Evolutionary conservation across 495 filamentous ascomycete genomes (phyloP).

Genomic region (Chaetomidium leptoderma): DNA sequence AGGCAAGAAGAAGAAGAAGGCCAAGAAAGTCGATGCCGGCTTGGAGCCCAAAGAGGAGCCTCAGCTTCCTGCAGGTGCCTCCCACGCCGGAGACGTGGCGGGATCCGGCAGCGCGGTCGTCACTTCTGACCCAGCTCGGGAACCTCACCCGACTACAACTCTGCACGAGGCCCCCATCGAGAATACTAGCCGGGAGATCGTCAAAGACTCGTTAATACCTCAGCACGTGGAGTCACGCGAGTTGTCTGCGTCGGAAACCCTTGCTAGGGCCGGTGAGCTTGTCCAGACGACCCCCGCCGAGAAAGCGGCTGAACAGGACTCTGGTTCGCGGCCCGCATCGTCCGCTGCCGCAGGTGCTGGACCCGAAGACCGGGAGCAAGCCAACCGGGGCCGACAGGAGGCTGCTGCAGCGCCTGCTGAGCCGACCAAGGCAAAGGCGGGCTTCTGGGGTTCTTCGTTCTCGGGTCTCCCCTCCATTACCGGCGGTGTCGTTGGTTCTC

Average conservation of each 20-base stretch:
- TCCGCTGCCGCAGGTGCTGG: slow-evolving; percentile 3
- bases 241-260: slow-evolving; percentile 1
- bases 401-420: slow-evolving; percentile 6
- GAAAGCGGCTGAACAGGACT: neutral
- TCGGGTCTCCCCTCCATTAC: slow-evolving; percentile 20
- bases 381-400: neutral
- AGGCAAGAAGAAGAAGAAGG: slow-evolving; percentile 34
- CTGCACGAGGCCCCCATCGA: too few relatives aligned
- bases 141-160: slow-evolving; percentile 4
- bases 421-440: slow-evolving; percentile 14
- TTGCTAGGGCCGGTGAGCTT: slow-evolving; percentile 21
- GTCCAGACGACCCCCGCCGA: neutral
- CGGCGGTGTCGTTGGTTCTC: slow-evolving; percentile 24
- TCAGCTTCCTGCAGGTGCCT: neutral
- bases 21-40: slow-evolving; percentile 18
- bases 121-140: neutral
- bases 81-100: slow-evolving; percentile 2
- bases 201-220: neutral
- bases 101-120: slow-evolving; percentile 7
- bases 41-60: slow-evolving; percentile 15
- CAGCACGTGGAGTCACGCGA: slow-evolving; percentile 23
- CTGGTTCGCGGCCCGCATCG: slow-evolving; percentile 4
- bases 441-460: slow-evolving; percentile 18
- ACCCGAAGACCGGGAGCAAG: neutral
- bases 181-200: too few relatives aligned